These are phyloP conservation scores for Trametes cingulata DNA, from an alignment of 768 basidiomycete genomes.

Conservation along the genomic window DNA sequence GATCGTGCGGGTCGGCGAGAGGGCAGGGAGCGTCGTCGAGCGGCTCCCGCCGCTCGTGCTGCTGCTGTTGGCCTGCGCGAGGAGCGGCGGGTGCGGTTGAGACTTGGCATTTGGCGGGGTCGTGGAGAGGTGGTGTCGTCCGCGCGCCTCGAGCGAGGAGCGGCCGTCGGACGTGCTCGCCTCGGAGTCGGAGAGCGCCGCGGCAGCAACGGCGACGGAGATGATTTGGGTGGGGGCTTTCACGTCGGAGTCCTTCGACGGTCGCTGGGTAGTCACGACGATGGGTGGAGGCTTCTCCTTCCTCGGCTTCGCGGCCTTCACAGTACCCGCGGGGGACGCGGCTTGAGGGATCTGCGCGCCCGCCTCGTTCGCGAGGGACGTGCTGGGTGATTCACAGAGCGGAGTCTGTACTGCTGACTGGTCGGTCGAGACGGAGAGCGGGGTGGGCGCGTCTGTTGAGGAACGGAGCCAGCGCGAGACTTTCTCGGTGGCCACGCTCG, in stretches of 20 bases:
- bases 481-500: conserved; percentile 17
- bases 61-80: conserved; percentile 7
- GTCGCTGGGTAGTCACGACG: conserved; percentile 10
- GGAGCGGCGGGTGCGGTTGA: neutral
- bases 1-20: conserved; percentile 29
- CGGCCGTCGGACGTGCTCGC: conserved; percentile 6
- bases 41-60: conserved; percentile 4
- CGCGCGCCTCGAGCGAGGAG: neutral
- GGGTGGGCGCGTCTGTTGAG: conserved; percentile 2
- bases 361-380: neutral
- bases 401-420: neutral
- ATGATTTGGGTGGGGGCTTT: neutral
- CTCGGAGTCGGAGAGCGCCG: conserved; percentile 5
- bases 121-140: neutral
- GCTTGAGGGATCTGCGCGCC: neutral
- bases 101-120: neutral
- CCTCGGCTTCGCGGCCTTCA: conserved; percentile 3
- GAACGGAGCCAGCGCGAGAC: conserved; percentile 21
- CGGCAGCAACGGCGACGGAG: neutral
- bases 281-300: conserved; percentile 24
- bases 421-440: neutral
- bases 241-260: neutral
- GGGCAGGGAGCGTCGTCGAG: conserved; percentile 22
- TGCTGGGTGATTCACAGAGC: neutral
- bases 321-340: conserved; percentile 9